phyloP scores from a whole-genome alignment of 2,329 filamentous ascomycete genomes.

The Blastomyces silverae region DNA sequence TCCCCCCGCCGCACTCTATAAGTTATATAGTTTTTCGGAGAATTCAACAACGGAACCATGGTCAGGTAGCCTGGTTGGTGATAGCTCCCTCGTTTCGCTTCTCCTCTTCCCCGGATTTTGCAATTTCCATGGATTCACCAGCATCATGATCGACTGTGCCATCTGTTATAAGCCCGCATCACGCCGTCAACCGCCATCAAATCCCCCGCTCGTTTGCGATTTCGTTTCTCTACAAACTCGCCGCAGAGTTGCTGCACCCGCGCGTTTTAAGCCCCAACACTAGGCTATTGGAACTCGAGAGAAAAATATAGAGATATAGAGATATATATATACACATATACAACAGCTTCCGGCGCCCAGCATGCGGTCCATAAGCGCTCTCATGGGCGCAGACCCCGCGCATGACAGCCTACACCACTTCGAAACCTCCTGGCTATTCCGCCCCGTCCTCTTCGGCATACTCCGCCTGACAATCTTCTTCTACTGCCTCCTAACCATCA shows the following conservation, averaged over 20 bases:
- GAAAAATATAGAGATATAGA: not conserved
- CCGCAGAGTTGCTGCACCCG: not conserved
- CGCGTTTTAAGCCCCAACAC: not conserved
- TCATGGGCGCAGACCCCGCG: conserved; percentile 34
- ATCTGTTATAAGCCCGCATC: too few species aligned
- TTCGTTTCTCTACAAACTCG: too few species aligned
- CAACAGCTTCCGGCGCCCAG: not conserved
- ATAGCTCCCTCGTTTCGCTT: too few species aligned
- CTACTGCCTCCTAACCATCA: conserved; percentile 63
- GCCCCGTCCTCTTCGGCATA: conserved; percentile 49
- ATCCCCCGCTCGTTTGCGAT: too few species aligned
- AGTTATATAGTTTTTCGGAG: too few species aligned
- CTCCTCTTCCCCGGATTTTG: not conserved
- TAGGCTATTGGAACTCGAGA: not conserved
- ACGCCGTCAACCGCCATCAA: too few species aligned
- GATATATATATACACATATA: not conserved
- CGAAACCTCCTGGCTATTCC: conserved; percentile 74
- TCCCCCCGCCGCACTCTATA: too few species aligned
- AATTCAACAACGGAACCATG: not conserved
- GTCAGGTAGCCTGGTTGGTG: not conserved
- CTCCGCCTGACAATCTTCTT: conserved; percentile 41
- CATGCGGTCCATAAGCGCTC: conserved; percentile 22
- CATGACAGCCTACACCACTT: conserved; percentile 55
- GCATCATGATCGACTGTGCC: too few species aligned
- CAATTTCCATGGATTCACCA: not conserved